These are phyloP conservation scores for Penicillium sp. DNA, from an alignment of 2,329 filamentous ascomycete species.

Conservation along the genomic window DNA sequence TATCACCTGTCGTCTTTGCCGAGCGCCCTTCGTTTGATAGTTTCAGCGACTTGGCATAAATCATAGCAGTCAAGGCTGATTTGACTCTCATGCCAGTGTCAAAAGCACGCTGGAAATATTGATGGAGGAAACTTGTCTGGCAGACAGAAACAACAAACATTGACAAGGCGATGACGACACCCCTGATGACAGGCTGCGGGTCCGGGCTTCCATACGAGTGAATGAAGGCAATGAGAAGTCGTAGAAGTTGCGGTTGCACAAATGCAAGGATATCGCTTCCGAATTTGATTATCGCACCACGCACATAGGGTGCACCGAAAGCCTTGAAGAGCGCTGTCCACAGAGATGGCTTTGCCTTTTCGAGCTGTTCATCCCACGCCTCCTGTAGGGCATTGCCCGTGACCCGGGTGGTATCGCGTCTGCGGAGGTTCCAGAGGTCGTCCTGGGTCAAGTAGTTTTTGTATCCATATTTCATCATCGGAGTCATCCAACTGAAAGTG, in stretches of 20 bases:
- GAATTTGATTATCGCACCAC: constrained; percentile 84
- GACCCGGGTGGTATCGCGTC: constrained; percentile 70
- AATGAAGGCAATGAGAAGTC: constrained; percentile 79
- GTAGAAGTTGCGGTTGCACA: constrained; percentile 83
- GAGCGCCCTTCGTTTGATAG: constrained; percentile 91
- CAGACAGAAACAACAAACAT: constrained; percentile 88
- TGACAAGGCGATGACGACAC: constrained; percentile 79
- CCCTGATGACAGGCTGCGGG: constrained; percentile 76
- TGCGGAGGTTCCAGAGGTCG: constrained; percentile 88
- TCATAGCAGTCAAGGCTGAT: constrained; percentile 80
- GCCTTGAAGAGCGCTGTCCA: constrained; percentile 83
- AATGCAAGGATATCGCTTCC: constrained; percentile 83
- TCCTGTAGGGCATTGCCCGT: constrained; percentile 69
- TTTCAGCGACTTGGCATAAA: constrained; percentile 86
- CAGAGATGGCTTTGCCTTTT: constrained; percentile 72
- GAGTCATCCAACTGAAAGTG: constrained; percentile 98
- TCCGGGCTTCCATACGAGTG: constrained; percentile 64
- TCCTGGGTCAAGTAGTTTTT: constrained; percentile 88
- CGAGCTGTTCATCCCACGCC: constrained; percentile 73
- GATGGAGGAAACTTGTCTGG: constrained; percentile 88
- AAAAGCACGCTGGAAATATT: constrained; percentile 95
- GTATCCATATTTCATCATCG: constrained; percentile 94
- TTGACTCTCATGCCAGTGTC: constrained; percentile 97
- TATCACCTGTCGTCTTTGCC: constrained; percentile 89
- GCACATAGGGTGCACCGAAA: constrained; percentile 79